Base-by-base conservation (phyloP, 805 yeast genomes). In the Yamadazyma scolyti region DNA sequence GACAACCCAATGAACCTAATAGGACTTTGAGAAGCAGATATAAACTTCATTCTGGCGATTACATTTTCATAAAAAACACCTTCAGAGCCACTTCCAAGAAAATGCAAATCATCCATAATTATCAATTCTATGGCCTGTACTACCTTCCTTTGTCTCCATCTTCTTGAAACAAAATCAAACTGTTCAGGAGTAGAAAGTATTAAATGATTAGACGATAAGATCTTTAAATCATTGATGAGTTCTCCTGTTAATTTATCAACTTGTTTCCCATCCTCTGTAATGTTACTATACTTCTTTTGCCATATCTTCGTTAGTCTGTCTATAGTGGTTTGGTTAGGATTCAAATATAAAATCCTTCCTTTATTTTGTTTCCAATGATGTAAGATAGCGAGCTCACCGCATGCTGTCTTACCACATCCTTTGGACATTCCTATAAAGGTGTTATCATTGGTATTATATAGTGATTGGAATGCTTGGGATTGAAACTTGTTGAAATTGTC, bases 121-220 rank as follows among this genome's bases (percentile, higher is more conserved):
- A 87, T 47, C 19, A 86, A 52, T 27, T 77, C 87, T 18, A 90
- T 73, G 0, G 73, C 51, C 37, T 81, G 86, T 4, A 90, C 64
- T 2, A 77, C 77, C 42, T 74, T 77, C 34, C 94, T 68, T 41
- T 79, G 82, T 43, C 79, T 79, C 97, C 97, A 89, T 27, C 88
- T 68, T 39, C 90, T 73, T 0, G 95, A 75, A 1, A 88, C 46
- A 4, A 63, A 42, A 39, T 85, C 89, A 64, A 87, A 83, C 40
- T 85, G 90, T 14, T 61, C 66, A 0, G 96, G 95, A 0, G 97
- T 87, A 4, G 86, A 76, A 9, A 90, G 54, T 11, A 86, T 57
- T 31, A 90, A 54, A 50, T 88, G 90, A 34, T 77, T 73, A 18
- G 63, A 60, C 1, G 77, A 77, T 5, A 88, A 45, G 3, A 76